These are phyloP conservation scores for Plasmopara viticola DNA, from an alignment of 352 stramenopile genomes.

Conservation along the genomic window DNA sequence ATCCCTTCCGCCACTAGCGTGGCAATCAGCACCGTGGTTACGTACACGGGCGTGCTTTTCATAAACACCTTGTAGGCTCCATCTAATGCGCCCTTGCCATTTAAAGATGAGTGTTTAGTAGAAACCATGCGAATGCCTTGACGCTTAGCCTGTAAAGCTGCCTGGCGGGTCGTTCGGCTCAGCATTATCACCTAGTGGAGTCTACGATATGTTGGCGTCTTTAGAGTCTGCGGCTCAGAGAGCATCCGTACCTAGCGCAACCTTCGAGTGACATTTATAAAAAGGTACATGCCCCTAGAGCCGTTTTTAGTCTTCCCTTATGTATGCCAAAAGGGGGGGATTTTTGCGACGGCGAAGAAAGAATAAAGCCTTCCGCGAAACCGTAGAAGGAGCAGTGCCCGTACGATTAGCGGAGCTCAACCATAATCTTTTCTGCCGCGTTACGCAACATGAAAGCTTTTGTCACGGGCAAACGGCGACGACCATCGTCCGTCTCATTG, in stretches of 20 bases:
- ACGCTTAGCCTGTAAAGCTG: constrained; percentile 30
- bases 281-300: constrained; percentile 6
- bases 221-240: constrained; percentile 25
- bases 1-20: constrained; percentile 62
- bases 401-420: constrained; percentile 3
- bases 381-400: constrained; percentile 13
- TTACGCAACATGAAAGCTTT: constrained; percentile 17
- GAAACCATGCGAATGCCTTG: constrained; percentile 37
- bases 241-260: constrained; percentile 2
- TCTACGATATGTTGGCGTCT: constrained; percentile 6
- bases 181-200: constrained; percentile 27
- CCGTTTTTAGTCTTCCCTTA: constrained; percentile 19
- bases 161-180: constrained; percentile 47
- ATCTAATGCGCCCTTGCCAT: constrained; percentile 63
- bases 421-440: background rate
- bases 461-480: constrained; percentile 19
- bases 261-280: constrained; percentile 10
- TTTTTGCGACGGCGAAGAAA: constrained; percentile 27
- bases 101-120: constrained; percentile 72
- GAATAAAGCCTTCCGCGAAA: constrained; percentile 18
- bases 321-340: constrained; percentile 22
- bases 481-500: constrained; percentile 10
- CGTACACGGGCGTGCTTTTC: constrained; percentile 78
- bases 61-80: constrained; percentile 70
- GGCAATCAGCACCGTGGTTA: constrained; percentile 68